Percentiles rank a stretch among this genome's conserved stretches.
These are phyloP conservation scores for Talaromyces wortmannii DNA, from an alignment of 495 filamentous ascomycete species.

Conservation along the genomic window DNA sequence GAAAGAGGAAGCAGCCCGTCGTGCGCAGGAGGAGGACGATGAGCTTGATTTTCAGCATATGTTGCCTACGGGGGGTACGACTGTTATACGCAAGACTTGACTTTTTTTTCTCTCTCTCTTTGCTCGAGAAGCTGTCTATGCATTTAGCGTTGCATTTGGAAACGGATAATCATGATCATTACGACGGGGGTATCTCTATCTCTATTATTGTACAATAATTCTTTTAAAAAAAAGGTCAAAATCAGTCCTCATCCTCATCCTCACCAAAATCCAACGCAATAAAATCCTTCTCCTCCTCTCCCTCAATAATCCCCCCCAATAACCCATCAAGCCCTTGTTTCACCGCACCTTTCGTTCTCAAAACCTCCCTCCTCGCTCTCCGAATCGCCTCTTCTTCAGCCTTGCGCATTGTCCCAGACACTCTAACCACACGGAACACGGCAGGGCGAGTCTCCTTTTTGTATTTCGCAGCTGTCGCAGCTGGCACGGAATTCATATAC, in stretches of 20 bases:
- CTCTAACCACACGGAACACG: conserved; percentile 78
- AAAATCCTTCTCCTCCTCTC: conserved; percentile 6
- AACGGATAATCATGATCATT: not conserved
- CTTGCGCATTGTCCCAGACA: conserved; percentile 92
- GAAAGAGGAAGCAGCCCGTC: conserved; percentile 24
- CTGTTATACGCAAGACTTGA: conserved; percentile 36
- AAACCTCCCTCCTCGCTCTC: conserved; percentile 63
- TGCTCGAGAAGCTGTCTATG: conserved; percentile 20
- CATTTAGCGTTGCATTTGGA: not conserved
- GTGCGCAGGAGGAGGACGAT: conserved; percentile 9
- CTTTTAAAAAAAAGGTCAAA: conserved; percentile 6
- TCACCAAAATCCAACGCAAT: conserved; percentile 23
- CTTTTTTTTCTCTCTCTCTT: conserved; percentile 20
- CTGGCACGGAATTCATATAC: conserved; percentile 67
- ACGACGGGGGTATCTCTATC: not conserved
- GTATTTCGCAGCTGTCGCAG: conserved; percentile 21
- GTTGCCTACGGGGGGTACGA: conserved; percentile 38
- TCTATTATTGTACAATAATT: conserved; percentile 1
- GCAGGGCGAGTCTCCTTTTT: conserved; percentile 41
- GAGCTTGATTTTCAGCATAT: conserved; percentile 21
- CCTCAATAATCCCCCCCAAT: conserved; percentile 28
- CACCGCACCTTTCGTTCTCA: conserved; percentile 44
- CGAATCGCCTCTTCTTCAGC: conserved; percentile 82
- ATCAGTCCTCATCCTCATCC: conserved; percentile 40
- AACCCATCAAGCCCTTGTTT: conserved; percentile 13